A percentile compares a stretch with the other conserved stretches of the same genome.
Conservation (phyloP, 108 stramenopile genomes). For the Cyclotella distinguenda region DNA sequence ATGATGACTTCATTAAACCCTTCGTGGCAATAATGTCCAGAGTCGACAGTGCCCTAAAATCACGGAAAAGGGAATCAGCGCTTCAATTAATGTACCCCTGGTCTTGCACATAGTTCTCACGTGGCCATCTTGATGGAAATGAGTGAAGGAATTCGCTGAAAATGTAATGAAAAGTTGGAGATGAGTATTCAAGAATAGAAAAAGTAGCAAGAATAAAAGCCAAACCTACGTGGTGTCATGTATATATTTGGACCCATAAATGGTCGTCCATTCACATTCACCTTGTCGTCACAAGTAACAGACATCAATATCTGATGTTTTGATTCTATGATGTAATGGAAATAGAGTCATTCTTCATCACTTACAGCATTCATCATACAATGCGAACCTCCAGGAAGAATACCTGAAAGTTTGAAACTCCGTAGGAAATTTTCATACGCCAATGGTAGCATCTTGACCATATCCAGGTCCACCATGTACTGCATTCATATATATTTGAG, state of each 20-base stretch:
- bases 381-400: slow-evolving; percentile 74
- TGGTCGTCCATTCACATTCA: slow-evolving; percentile 53
- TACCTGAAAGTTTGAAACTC: slow-evolving; percentile 57
- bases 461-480: slow-evolving; percentile 79
- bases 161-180: neutral
- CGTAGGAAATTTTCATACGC: slow-evolving; percentile 45
- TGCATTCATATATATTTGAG: neutral
- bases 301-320: neutral
- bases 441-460: slow-evolving; percentile 53
- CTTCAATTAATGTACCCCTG: neutral
- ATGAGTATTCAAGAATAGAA: neutral
- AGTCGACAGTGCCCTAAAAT: slow-evolving; percentile 83
- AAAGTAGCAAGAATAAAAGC: neutral
- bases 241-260: slow-evolving; percentile 89
- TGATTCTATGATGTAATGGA: slow-evolving; percentile 5
- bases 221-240: slow-evolving; percentile 51
- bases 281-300: slow-evolving; percentile 4
- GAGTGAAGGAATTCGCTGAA: slow-evolving; percentile 58
- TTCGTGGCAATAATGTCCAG: slow-evolving; percentile 67
- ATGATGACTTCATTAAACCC: slow-evolving; percentile 89
- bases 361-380: slow-evolving; percentile 88
- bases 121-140: slow-evolving; percentile 82
- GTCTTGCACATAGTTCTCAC: slow-evolving; percentile 8
- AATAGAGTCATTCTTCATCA: neutral
- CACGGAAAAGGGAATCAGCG: neutral